phyloP scores from a whole-genome alignment of 2,329 filamentous ascomycete genomes.

The Chrysoporthe austroafricana region DNA sequence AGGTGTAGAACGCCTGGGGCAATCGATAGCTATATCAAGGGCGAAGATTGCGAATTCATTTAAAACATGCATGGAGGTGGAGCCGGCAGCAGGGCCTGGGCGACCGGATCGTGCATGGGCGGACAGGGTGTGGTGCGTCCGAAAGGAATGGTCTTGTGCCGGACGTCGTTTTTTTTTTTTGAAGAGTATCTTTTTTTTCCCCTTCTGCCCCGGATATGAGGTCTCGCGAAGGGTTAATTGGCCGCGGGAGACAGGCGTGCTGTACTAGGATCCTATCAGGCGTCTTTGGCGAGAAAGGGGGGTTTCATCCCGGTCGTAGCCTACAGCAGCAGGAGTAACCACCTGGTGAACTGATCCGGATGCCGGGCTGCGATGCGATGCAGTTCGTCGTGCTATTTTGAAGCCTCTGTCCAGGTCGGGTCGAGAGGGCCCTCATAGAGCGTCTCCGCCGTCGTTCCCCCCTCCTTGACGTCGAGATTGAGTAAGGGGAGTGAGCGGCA shows the following conservation, averaged over 20 bases:
- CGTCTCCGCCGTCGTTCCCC: too few relatives aligned
- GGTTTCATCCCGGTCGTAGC: background rate
- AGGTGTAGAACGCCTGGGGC: constrained; percentile 12
- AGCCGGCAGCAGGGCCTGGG: constrained; percentile 20
- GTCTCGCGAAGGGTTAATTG: constrained; percentile 1
- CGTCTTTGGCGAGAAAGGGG: background rate
- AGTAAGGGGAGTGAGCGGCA: too few relatives aligned
- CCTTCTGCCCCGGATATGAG: constrained; percentile 13
- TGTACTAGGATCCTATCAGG: background rate
- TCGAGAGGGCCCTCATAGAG: background rate
- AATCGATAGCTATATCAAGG: constrained; percentile 26
- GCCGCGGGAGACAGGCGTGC: background rate
- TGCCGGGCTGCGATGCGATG: background rate
- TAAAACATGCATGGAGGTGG: constrained; percentile 30
- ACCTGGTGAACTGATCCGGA: background rate
- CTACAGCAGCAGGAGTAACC: background rate
- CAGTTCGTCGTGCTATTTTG: background rate
- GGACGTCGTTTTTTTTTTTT: background rate
- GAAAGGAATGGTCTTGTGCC: background rate
- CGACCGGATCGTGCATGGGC: constrained; percentile 15
- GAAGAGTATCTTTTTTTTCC: background rate
- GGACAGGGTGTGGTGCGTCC: constrained; percentile 10
- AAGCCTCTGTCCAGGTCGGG: background rate
- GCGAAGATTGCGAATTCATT: constrained; percentile 28
- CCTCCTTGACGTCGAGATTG: too few relatives aligned